Percentiles rank a stretch among this genome's conserved stretches.
phyloP scores from a whole-genome alignment of 257 asterid species.

The Primulina huaijiensis region DNA sequence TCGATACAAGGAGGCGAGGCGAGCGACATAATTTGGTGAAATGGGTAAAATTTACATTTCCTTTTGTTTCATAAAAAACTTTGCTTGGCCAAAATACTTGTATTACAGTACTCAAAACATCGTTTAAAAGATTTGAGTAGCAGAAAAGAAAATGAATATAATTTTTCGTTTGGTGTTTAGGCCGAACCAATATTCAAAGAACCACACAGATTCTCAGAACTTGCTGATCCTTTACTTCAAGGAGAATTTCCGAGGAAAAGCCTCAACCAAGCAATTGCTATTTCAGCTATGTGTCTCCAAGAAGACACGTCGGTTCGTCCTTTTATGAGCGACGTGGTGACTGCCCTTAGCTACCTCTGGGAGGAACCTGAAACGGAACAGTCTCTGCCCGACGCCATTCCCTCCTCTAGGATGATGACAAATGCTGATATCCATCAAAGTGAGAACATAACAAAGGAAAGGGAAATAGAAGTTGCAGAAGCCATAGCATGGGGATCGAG shows the following conservation, averaged over 20 bases:
- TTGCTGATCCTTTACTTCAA: constrained; percentile 62
- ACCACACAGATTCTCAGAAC: constrained; percentile 47
- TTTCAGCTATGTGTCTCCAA: constrained; percentile 82
- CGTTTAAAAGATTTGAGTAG: no score
- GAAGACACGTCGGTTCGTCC: constrained; percentile 68
- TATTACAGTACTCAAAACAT: no score
- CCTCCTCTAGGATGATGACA: constrained; percentile 10
- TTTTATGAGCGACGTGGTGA: constrained; percentile 75
- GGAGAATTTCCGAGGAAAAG: constrained; percentile 59
- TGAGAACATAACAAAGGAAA: constrained; percentile 35
- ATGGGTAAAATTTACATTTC: constrained; percentile 50
- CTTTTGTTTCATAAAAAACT: no score
- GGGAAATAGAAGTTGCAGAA: constrained; percentile 74
- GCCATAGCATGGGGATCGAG: constrained; percentile 88
- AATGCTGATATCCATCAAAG: constrained; percentile 11
- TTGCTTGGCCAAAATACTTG: no score
- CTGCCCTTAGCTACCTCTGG: constrained; percentile 72
- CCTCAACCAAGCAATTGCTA: constrained; percentile 70
- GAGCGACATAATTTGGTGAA: constrained; percentile 57
- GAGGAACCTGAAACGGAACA: constrained; percentile 33
- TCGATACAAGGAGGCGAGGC: constrained; percentile 45
- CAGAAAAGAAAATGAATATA: no score
- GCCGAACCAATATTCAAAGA: constrained; percentile 73
- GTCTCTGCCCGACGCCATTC: constrained; percentile 19
- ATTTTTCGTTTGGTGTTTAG: constrained; percentile 24